Evolutionary conservation across 441 rosid genomes (phyloP).

Genomic region (Gossypium davidsonii): DNA sequence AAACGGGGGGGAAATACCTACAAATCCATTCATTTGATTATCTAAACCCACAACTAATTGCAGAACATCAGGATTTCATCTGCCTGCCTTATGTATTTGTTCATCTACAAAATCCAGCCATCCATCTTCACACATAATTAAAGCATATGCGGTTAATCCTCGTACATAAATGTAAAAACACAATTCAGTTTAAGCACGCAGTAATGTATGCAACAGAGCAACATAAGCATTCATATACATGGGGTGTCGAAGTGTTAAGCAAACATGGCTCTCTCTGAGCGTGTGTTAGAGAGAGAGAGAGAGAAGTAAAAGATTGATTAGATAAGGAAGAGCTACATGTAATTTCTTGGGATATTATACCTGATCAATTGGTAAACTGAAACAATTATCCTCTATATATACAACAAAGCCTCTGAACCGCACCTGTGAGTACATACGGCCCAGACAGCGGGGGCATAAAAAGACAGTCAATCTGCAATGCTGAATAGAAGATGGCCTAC

Average conservation of each 20-base stretch:
- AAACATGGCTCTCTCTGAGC: background rate
- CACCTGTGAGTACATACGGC: conserved; percentile 21
- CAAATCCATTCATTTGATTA: background rate
- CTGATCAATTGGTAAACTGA: conserved; percentile 36
- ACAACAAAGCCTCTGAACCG: conserved; percentile 41
- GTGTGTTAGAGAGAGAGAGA: too few relatives aligned
- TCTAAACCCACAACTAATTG: background rate
- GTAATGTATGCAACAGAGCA: background rate
- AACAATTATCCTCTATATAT: conserved; percentile 54
- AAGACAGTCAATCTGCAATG: conserved; percentile 31
- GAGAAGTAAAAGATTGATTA: conserved; percentile 23
- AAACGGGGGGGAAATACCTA: background rate
- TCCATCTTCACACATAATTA: background rate
- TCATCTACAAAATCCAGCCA: background rate
- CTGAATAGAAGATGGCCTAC: conserved; percentile 13
- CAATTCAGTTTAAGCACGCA: background rate
- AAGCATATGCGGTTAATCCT: background rate
- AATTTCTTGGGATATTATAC: conserved; percentile 33
- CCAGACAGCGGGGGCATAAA: conserved; percentile 29
- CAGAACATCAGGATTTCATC: background rate
- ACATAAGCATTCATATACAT: background rate
- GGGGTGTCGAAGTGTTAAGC: background rate
- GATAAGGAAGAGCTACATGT: conserved; percentile 33
- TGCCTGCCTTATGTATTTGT: background rate
- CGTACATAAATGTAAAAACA: background rate